Base-by-base conservation (phyloP, 257 asterid genomes). In the Penstemon barbatus region DNA sequence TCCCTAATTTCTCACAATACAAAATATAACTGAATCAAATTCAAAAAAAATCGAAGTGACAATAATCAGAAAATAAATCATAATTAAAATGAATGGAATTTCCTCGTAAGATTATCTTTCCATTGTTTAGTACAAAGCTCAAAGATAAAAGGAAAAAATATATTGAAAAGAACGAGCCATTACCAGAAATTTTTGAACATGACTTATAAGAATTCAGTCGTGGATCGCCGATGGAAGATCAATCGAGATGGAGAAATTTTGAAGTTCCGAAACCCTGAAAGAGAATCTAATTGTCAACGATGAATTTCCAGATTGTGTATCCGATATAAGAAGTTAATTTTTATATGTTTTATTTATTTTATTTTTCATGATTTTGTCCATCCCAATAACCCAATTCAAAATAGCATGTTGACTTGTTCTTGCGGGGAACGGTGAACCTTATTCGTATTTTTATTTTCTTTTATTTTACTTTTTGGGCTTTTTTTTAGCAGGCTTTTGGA, bases 101-200 rank as follows among this genome's bases (percentile, higher is more conserved):
- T 25, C 33, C 33, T 25, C 33, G 33, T 25, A 25, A 25, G 33
- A 25, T 25, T 25, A 2, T 25, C 33, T 25, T 1, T 25, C 33
- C 33, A 25, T 25, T 25, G 33, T 25, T 25, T 25, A 25, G 33
- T 25, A 25, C 33, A 25, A 25, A 25, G 33, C 33, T 25, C 33
- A 25, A 25, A 25, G 33, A 25, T 25, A 25, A 25, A 25, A 25
- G 33, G 33, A 25, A 25, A 25, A 25, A 25, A 25, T 25, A 25
- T 25, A 25, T 25, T 25, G 33, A 25, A 25, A 25, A 25, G 33
- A 25, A 25, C 33, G 33, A 25, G 33, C 13, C 41, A 64, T 67
- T 80, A 83, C 85, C 88, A 80, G 69, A 83, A 83, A 67, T 64
- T 76, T 63, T 83, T 83, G 74, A 83, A 83, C 88, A 83, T 80